Conservation (phyloP, 306 rosid species). For the Styphnolobium japonicum region DNA sequence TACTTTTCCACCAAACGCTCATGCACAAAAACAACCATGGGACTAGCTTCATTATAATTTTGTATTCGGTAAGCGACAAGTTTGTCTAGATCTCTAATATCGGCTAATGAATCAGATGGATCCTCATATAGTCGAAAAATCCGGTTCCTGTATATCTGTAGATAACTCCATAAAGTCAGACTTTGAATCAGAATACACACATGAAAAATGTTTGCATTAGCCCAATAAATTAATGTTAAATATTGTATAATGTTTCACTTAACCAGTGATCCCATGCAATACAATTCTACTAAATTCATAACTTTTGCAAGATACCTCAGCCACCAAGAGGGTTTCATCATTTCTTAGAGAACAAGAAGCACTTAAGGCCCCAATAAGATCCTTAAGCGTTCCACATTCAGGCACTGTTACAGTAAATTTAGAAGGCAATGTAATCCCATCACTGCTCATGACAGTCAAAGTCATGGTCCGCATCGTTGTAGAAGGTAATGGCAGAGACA, state of each 20-base stretch:
- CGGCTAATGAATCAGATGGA: conserved; percentile 53
- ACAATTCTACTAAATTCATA: background rate
- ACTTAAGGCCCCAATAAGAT: conserved; percentile 62
- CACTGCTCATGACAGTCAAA: conserved; percentile 59
- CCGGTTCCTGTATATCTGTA: conserved; percentile 53
- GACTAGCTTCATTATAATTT: conserved; percentile 40
- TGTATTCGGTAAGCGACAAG: conserved; percentile 77
- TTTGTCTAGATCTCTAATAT: conserved; percentile 67
- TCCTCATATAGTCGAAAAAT: conserved; percentile 48
- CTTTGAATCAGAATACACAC: background rate
- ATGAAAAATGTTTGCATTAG: conserved; percentile 14
- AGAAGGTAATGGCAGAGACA: conserved; percentile 84
- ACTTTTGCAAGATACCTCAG: conserved; percentile 56
- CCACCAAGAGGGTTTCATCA: conserved; percentile 72
- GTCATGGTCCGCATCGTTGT: conserved; percentile 66
- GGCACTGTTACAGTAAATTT: conserved; percentile 54
- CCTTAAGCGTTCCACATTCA: conserved; percentile 50
- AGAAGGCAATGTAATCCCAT: conserved; percentile 56
- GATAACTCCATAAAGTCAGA: conserved; percentile 14
- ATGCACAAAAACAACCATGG: conserved; percentile 59
- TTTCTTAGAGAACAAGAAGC: conserved; percentile 59
- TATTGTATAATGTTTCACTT: background rate
- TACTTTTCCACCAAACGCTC: conserved; percentile 48
- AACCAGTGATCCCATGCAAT: conserved; percentile 7
- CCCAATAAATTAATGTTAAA: background rate